Evolutionary conservation across 345 rosid species (phyloP).

Genomic region (Populus euphratica): DNA sequence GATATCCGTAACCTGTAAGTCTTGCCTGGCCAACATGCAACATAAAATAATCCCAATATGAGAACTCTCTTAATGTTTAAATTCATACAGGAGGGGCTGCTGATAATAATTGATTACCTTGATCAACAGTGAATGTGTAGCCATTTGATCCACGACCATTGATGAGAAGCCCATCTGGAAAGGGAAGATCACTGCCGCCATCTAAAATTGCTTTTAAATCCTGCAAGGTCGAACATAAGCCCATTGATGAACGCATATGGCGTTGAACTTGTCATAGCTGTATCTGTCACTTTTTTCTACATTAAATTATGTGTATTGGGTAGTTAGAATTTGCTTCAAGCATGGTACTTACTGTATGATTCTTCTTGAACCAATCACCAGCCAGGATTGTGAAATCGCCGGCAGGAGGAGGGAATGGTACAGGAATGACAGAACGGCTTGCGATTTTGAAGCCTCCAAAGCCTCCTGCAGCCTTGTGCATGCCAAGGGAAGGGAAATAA

Average conservation of each 20-base stretch:
- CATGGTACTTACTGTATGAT: constrained; percentile 44
- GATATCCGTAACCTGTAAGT: constrained; percentile 35
- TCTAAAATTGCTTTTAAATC: constrained; percentile 58
- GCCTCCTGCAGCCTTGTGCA: constrained; percentile 87
- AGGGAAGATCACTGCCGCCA: constrained; percentile 50
- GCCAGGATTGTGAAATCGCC: constrained; percentile 64
- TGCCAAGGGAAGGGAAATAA: constrained; percentile 74
- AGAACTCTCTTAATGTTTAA: neutral
- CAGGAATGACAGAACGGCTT: constrained; percentile 73
- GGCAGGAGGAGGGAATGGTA: constrained; percentile 68
- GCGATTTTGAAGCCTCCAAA: constrained; percentile 63
- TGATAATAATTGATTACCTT: constrained; percentile 34
- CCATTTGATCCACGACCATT: constrained; percentile 62
- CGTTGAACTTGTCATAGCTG: neutral
- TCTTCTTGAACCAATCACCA: constrained; percentile 73
- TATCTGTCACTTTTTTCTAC: neutral
- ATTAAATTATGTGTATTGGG: neutral
- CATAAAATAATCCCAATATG: neutral
- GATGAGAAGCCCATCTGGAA: constrained; percentile 61
- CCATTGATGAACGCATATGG: neutral
- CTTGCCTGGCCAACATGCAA: constrained; percentile 20
- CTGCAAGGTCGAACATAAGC: constrained; percentile 25
- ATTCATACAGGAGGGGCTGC: neutral
- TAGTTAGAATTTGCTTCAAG: neutral
- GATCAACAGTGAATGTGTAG: constrained; percentile 49